Evolutionary conservation across 2,329 filamentous ascomycete genomes (phyloP).

Genomic region (Akanthomyces dipterigenus): DNA sequence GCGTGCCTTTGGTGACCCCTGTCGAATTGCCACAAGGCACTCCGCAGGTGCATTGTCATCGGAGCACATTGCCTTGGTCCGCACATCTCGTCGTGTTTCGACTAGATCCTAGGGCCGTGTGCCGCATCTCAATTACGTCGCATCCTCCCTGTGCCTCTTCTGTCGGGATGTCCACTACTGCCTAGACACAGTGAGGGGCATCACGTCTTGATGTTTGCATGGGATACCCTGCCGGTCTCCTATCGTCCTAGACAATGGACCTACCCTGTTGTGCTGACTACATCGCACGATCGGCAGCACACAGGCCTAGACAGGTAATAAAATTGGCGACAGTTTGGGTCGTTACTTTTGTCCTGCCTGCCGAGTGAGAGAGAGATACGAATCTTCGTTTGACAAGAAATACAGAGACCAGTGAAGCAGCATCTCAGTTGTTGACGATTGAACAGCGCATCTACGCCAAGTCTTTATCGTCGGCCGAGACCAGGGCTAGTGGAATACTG

Average conservation of each 20-base stretch:
- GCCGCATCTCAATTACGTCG: not conserved
- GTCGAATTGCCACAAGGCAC: not conserved
- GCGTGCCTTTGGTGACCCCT: not conserved
- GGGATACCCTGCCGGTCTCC: not conserved
- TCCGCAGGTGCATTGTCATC: not conserved
- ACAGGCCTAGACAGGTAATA: not conserved
- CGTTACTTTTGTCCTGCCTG: not conserved
- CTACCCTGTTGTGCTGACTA: not conserved
- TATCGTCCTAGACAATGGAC: not conserved
- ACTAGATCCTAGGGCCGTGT: too few relatives aligned
- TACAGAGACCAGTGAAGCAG: not conserved
- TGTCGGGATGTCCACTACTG: not conserved
- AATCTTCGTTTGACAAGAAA: not conserved
- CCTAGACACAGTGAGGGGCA: not conserved
- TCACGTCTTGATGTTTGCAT: not conserved
- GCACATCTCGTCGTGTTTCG: not conserved
- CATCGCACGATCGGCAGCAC: not conserved
- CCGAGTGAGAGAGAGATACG: too few relatives aligned
- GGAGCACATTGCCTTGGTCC: not conserved
- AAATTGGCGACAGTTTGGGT: not conserved
- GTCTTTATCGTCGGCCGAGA: not conserved
- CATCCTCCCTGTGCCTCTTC: not conserved
- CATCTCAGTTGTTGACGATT: too few relatives aligned
- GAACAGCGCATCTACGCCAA: too few relatives aligned
- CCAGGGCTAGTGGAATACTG: not conserved